A percentile compares a stretch with the other conserved stretches of the same genome.
Evolutionary conservation across 2,329 filamentous ascomycete species (phyloP).

Genomic region (Aspergillus clavatus): DNA sequence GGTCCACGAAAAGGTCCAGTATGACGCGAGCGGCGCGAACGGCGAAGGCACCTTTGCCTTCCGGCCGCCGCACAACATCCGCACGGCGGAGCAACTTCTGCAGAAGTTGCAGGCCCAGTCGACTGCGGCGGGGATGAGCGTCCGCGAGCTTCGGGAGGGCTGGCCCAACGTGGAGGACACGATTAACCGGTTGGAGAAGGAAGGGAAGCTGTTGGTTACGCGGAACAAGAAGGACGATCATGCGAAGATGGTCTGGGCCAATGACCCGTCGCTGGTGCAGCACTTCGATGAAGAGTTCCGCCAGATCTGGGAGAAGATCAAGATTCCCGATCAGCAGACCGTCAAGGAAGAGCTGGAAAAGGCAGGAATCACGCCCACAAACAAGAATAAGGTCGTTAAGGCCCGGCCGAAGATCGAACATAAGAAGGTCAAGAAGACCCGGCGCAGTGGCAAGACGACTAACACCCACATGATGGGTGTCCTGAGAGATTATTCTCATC

Average conservation of each 20-base stretch:
- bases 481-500: slow-evolving; percentile 65
- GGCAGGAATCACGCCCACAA: slow-evolving; percentile 78
- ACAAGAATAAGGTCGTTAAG: slow-evolving; percentile 67
- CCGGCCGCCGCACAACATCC: slow-evolving; percentile 78
- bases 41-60: slow-evolving; percentile 76
- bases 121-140: slow-evolving; percentile 72
- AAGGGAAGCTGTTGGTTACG: slow-evolving; percentile 77
- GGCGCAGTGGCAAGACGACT: slow-evolving; percentile 72
- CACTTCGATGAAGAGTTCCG: slow-evolving; percentile 77
- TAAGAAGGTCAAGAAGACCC: slow-evolving; percentile 70
- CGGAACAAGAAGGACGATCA: slow-evolving; percentile 89
- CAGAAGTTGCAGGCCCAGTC: slow-evolving; percentile 74
- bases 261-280: slow-evolving; percentile 73
- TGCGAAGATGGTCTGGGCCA: slow-evolving; percentile 80
- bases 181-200: slow-evolving; percentile 70
- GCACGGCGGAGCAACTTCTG: slow-evolving; percentile 70
- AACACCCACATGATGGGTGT: slow-evolving; percentile 83
- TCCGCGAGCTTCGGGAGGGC: slow-evolving; percentile 92
- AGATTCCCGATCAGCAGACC: slow-evolving; percentile 69
- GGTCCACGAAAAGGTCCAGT: slow-evolving; percentile 59
- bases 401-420: slow-evolving; percentile 52
- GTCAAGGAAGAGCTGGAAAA: slow-evolving; percentile 71
- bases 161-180: slow-evolving; percentile 81
- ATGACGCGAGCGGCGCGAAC: slow-evolving; percentile 54
- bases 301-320: slow-evolving; percentile 74